Evolutionary conservation across 139 green algal genomes (phyloP), one percentile per base, ranked within the genome.

Genomic region (Chlamydomonas urium): DNA sequence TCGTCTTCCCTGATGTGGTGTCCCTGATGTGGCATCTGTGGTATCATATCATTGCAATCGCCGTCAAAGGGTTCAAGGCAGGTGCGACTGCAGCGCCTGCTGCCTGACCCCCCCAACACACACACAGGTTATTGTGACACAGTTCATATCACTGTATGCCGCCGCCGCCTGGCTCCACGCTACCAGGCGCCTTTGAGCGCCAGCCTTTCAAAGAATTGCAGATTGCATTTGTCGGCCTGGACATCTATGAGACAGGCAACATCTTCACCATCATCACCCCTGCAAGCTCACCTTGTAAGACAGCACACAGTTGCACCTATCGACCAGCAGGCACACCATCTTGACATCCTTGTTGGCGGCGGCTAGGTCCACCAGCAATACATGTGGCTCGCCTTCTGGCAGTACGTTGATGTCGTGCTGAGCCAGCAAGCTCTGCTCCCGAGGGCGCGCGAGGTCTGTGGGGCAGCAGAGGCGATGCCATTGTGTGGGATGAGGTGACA

Each of bases 281-380:
- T 56, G 45, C 17, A 56, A 26, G 45, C 45, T 17, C 29, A 63
- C 53, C 53, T 63, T 63, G 53, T 63, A 63, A 21, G 17, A 34
- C 17, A 63, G 53, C 53, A 36, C 29, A 21, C 53, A 63, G 6
- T 63, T 31, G 53, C 59, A 67, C 5, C 42, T 28, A 34, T 76
- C 53, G 59, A 76, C 71, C 45, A 76, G 60, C 60, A 62, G 34
- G 38, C 56, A 58, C 29, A 77, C 42, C 47, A 77, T n/a, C 10
- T 38, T 28, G 32, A 77, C 5, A 34, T 45, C 37, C 45, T 56
- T 42, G 45, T 65, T 72, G 32, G 34, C 36, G 0, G 53, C 61
- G 23, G 71, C 53, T 38, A 76, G 58, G 59, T 76, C 71, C 42
- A 76, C 71, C 5, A 53, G 34, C 19, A 71, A 32, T 1, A 26